These are phyloP conservation scores for Syncephalastrum racemosum DNA, from an alignment of 371 early-diverging fungal genomes.

Conservation along the genomic window DNA sequence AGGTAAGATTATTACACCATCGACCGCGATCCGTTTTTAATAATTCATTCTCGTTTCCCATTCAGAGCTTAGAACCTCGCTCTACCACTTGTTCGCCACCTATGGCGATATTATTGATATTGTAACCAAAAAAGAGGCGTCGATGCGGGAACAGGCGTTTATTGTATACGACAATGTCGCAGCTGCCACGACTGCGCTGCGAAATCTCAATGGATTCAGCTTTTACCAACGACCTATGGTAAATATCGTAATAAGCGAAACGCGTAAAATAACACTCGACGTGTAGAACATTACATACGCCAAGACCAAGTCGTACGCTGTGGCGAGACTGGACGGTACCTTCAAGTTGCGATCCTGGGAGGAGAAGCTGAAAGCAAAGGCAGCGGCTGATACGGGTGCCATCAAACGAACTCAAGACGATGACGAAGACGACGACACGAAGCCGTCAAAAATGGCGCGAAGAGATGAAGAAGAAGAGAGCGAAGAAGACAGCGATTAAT, in stretches of 20 bases:
- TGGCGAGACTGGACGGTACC: conserved; percentile 73
- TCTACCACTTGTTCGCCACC: conserved; percentile 77
- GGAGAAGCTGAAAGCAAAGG: conserved; percentile 13
- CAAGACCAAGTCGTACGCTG: conserved; percentile 73
- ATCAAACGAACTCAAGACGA: conserved; percentile 22
- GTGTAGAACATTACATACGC: conserved; percentile 75
- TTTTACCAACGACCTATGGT: conserved; percentile 80
- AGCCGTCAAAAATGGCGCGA: conserved; percentile 23
- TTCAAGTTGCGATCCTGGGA: conserved; percentile 35
- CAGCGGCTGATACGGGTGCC: conserved; percentile 3
- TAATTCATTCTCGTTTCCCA: not conserved
- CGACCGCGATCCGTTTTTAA: not conserved
- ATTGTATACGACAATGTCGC: conserved; percentile 81
- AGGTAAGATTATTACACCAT: conserved; percentile 9
- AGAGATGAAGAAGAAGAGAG: conserved; percentile 24
- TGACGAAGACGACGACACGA: conserved; percentile 21
- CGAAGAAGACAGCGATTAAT: conserved; percentile 18
- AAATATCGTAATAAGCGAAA: conserved; percentile 17
- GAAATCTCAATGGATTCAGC: conserved; percentile 74
- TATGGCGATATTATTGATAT: conserved; percentile 91
- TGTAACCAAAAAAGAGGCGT: conserved; percentile 70
- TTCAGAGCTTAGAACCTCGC: conserved; percentile 65
- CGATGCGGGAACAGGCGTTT: conserved; percentile 97
- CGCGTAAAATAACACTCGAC: conserved; percentile 1
- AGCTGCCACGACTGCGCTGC: conserved; percentile 72